Conservation (phyloP, 768 basidiomycete species). For the Macrolepiota fuliginosa region DNA sequence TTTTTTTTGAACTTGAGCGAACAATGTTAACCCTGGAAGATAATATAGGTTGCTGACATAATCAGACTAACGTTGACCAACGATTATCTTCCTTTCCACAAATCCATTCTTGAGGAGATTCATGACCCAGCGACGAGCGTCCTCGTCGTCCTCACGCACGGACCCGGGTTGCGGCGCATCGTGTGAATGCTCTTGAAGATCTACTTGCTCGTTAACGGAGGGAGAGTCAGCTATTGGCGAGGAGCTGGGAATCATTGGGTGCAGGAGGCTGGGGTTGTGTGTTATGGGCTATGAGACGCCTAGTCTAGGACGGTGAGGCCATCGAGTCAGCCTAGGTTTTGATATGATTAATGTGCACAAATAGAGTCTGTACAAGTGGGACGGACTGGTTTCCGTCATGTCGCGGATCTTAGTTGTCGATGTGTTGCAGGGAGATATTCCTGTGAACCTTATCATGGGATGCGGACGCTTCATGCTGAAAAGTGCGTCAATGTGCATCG, state of each 20-base stretch:
- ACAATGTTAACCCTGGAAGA: too few relatives aligned
- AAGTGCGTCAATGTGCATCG: slow-evolving; percentile 42
- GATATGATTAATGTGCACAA: slow-evolving; percentile 34
- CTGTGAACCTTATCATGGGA: slow-evolving; percentile 85
- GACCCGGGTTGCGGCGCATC: slow-evolving; percentile 82
- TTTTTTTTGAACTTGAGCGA: too few relatives aligned
- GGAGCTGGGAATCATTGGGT: slow-evolving; percentile 90
- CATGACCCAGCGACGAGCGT: slow-evolving; percentile 76
- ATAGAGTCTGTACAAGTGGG: slow-evolving; percentile 81
- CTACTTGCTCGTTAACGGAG: slow-evolving; percentile 86
- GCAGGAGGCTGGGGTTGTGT: slow-evolving; percentile 79
- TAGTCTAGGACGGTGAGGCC: slow-evolving; percentile 64
- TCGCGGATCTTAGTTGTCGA: slow-evolving; percentile 95
- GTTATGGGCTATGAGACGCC: slow-evolving; percentile 81
- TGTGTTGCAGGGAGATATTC: slow-evolving; percentile 85
- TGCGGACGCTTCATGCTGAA: slow-evolving; percentile 90
- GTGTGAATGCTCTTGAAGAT: slow-evolving; percentile 89
- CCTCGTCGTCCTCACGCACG: slow-evolving; percentile 80
- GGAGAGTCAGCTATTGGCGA: slow-evolving; percentile 93
- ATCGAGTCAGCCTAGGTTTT: slow-evolving; percentile 18
- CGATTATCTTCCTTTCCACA: slow-evolving; percentile 59
- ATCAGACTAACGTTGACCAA: not conserved
- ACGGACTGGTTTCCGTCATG: slow-evolving; percentile 89
- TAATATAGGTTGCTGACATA: slow-evolving; percentile 6
- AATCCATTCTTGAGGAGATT: slow-evolving; percentile 60